Conservation (phyloP, 805 yeast species). For the Wickerhamiella occidentalis region DNA sequence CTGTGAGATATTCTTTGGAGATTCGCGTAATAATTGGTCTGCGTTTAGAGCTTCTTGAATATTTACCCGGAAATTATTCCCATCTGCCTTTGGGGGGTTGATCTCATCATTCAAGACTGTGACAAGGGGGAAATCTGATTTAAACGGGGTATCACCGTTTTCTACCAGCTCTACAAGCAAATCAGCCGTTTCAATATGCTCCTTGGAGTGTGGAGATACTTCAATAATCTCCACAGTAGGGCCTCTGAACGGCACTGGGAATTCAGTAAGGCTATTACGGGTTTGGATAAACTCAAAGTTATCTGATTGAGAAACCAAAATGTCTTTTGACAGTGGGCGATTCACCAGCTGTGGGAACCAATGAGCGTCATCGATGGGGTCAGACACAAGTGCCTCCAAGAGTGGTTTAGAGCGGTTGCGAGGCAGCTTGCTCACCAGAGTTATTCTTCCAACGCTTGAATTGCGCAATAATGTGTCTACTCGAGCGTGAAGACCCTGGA, state of each 20-base stretch:
- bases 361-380: slow-evolving; percentile 26
- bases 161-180: slow-evolving; percentile 16
- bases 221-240: slow-evolving; percentile 25
- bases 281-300: slow-evolving; percentile 25
- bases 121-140: slow-evolving; percentile 4
- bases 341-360: slow-evolving; percentile 24
- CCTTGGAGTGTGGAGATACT: slow-evolving; percentile 23
- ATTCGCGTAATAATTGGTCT: slow-evolving; percentile 19
- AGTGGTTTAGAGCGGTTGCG: slow-evolving; percentile 21
- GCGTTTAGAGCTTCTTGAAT: slow-evolving; percentile 21
- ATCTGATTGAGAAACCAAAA: slow-evolving; percentile 23
- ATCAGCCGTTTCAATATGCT: slow-evolving; percentile 16
- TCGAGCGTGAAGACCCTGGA: slow-evolving; percentile 23
- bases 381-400: slow-evolving; percentile 26
- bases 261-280: slow-evolving; percentile 26
- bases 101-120: slow-evolving; percentile 4
- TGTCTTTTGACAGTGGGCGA: slow-evolving; percentile 27
- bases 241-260: slow-evolving; percentile 20
- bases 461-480: slow-evolving; percentile 17
- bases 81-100: slow-evolving; percentile 5
- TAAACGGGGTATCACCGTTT: slow-evolving; percentile 1
- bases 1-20: slow-evolving; percentile 22
- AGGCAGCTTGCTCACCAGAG: slow-evolving; percentile 18
- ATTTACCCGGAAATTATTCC: slow-evolving; percentile 14
- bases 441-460: slow-evolving; percentile 22